These are phyloP conservation scores for Geranomyces michiganensis DNA, from an alignment of 192 early-diverging fungal genomes.

Conservation along the genomic window DNA sequence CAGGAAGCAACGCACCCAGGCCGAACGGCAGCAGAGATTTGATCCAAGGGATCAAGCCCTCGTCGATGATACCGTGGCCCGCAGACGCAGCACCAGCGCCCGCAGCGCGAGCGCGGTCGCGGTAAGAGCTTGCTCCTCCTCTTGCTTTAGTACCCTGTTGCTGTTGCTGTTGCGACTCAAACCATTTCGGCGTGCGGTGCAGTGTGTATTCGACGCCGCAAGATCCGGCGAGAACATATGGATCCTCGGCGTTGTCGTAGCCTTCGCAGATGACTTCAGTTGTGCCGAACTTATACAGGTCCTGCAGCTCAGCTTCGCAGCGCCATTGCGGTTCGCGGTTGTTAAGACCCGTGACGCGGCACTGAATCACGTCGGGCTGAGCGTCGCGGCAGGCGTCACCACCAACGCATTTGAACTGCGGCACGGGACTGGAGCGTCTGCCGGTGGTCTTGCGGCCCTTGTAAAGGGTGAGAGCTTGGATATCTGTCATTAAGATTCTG, in stretches of 20 bases:
- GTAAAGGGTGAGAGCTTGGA: conserved; percentile 42
- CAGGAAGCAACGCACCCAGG: conserved; percentile 13
- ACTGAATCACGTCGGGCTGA: conserved; percentile 43
- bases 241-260: conserved; percentile 45
- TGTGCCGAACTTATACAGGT: conserved; percentile 40
- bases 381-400: conserved; percentile 43
- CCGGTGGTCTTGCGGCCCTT: conserved; percentile 43
- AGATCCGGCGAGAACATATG: conserved; percentile 44
- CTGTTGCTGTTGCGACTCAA: conserved; percentile 19
- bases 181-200: conserved; percentile 36
- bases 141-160: not conserved
- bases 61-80: not conserved
- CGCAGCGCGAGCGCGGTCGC: not conserved
- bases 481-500: not conserved
- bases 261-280: conserved; percentile 56
- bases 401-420: conserved; percentile 47
- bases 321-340: conserved; percentile 44
- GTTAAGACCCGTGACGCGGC: conserved; percentile 19
- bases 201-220: conserved; percentile 51
- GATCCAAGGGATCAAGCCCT: conserved; percentile 12
- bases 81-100: not conserved
- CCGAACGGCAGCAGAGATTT: conserved; percentile 13
- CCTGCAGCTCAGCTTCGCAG: conserved; percentile 50
- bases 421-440: conserved; percentile 39
- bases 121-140: conserved; percentile 11